Base-by-base conservation (phyloP, 2,329 filamentous ascomycete genomes). In the Pyrenophora graminea region DNA sequence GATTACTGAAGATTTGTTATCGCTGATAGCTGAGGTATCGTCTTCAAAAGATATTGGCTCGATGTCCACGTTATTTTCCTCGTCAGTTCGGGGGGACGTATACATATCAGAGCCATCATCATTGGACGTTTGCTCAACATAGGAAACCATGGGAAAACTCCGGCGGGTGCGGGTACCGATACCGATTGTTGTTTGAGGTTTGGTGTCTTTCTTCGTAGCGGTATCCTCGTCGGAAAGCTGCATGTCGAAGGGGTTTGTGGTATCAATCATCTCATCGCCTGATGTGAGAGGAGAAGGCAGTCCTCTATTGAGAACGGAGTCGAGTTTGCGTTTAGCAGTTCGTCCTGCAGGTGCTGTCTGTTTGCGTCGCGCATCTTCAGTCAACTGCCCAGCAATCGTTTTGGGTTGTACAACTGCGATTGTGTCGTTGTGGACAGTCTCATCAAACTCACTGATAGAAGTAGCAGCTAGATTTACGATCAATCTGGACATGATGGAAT, bases 101-200 rank as follows among this genome's bases (percentile, higher is more conserved):
- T 47, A 56, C 0, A 25, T 9, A 15, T 58, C 50, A 10, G 45
- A 47, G 10, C 48, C 49, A 8, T 48, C 36, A 2, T 60, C 50
- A 2, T 56, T 30, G 19, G 54, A 38, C 1, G 19, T n/a, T 2
- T 41, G 10, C 30, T 58, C 56, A 18, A 56, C 43, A 21, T 63
- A 64, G 0, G 62, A 64, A 0, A 58, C 53, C 6, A 52, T 52
- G 6, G 18, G n/a, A 2, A 39, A 39, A 31, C 48, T 46, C 10
- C 59, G 55, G 36, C 51, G 53, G 13, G 55, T 1, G 17, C 30
- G 17, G 8, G 8, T 30, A 30, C 27, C 27, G 9, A 30, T 9
- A 12, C 9, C 13, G 10, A 3, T 13, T 21, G n/a, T 6, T 6
- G 10, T 25, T 34, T 12, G 27, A 23, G 13, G 17, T 7, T 19